Evolutionary conservation across 1,284 basidiomycete species (phyloP), one percentile per base, ranked within the genome.

Genomic region (Phellinidium pouzarii): DNA sequence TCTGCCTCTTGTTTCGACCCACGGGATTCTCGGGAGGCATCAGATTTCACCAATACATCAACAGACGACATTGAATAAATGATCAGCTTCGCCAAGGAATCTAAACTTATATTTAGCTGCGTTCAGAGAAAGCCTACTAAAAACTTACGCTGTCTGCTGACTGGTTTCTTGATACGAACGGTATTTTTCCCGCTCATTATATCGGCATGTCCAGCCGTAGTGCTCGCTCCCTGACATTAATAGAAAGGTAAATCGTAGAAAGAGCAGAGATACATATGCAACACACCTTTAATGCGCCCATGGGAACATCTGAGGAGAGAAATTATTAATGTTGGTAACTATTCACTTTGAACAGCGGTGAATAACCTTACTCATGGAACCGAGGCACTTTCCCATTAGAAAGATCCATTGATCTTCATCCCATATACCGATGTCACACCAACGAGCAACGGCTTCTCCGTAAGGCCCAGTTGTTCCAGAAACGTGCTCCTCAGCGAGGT

Each of bases 1-100:
- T 68, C 65, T 20, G 59, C 6, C 58, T 59, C 4, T 65, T 64
- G 40, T 66, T 55, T 26, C 62, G 59, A 23, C 60, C 53, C 60
- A 59, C 47, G 56, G 47, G 63, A 58, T 26, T 65, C 64, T 44
- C 72, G 65, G 7, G 72, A 5, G 5, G 62, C 62, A 5, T 72
- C 71, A 7, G 71, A 71, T 47, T 73, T 77, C 36, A 77, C 64
- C 6, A 82, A 78, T 0, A 91, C 83, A 64, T 99, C 96, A 41
- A 87, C 77, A 3, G 87, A n/a, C n/a, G n/a, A 77, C 78, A 99
- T 93, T 1, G 91, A 95, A 65, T 94, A 96, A 22, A 97, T 82
- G 54, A 99, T 79, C 40, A 97, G 72, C 61, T 87, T 88, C 0
- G 95, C 92, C 47, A 99, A 76, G 9, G 87, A 80, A 65, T 79